phyloP scores from a whole-genome alignment of 305 asterid genomes.

The Fraxinus ornus region DNA sequence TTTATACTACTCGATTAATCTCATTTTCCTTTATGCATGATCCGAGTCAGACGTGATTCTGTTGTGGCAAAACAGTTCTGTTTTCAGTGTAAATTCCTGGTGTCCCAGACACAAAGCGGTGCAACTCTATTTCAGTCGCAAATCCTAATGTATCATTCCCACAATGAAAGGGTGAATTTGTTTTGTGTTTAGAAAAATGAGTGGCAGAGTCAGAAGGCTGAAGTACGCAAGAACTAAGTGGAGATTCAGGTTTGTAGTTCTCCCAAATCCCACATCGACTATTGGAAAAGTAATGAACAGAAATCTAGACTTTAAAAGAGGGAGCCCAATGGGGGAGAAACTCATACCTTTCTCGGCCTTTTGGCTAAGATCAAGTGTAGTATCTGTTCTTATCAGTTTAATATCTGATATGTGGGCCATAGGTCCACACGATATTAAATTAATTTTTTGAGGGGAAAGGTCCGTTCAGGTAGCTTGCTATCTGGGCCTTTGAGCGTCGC shows the following conservation, averaged over 20 bases:
- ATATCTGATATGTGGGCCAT: conserved; percentile 63
- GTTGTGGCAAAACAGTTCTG: not conserved
- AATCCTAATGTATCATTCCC: too few relatives aligned
- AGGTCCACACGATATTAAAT: conserved; percentile 14
- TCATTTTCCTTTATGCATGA: conserved; percentile 8
- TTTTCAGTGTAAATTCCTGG: not conserved
- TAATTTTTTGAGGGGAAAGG: conserved; percentile 16
- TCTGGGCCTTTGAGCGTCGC: not conserved
- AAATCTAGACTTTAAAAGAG: not conserved
- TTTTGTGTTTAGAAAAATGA: too few relatives aligned
- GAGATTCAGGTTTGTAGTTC: not conserved
- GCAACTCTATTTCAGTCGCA: too few relatives aligned
- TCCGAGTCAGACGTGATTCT: not conserved
- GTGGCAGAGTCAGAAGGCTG: too few relatives aligned
- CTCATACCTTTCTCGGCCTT: conserved; percentile 92
- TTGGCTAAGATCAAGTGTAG: conserved; percentile 99
- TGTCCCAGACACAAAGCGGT: too few relatives aligned
- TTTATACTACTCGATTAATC: not conserved
- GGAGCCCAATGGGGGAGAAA: not conserved
- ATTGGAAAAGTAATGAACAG: not conserved
- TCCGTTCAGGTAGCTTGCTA: not conserved
- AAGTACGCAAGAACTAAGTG: not conserved
- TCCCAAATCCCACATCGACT: not conserved
- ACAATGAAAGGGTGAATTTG: too few relatives aligned
- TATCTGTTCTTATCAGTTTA: conserved; percentile 88